A percentile compares a stretch with the other conserved stretches of the same genome.
Conservation (phyloP, 352 stramenopile species). For the Globisporangium spiculum region DNA sequence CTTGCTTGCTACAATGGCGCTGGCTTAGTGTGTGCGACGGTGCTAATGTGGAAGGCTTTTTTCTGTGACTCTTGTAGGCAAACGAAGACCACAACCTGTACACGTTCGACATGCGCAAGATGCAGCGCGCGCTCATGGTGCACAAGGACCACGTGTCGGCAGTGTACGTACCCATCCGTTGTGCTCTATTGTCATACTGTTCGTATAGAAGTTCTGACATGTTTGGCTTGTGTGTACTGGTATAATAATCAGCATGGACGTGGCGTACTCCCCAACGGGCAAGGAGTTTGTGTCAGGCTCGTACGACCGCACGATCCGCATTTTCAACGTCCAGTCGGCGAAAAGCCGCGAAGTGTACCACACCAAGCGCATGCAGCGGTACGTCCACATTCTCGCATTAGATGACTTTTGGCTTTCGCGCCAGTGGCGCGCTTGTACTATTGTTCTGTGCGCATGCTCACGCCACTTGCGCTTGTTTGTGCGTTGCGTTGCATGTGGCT, state of each 20-base stretch:
- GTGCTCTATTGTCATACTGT: neutral
- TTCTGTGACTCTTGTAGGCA: slow-evolving; percentile 39
- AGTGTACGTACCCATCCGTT: slow-evolving; percentile 67
- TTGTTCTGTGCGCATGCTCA: slow-evolving; percentile 6
- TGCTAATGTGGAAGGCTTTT: slow-evolving; percentile 2
- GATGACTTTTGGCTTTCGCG: neutral
- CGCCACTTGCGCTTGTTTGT: neutral
- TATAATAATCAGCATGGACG: slow-evolving; percentile 82
- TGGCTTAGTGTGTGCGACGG: neutral
- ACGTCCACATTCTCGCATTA: slow-evolving; percentile 14
- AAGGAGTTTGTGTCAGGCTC: slow-evolving; percentile 97
- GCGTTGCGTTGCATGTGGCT: neutral
- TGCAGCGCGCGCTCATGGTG: slow-evolving; percentile 92
- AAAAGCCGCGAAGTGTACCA: slow-evolving; percentile 95
- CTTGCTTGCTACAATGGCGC: neutral
- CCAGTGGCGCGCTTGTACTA: slow-evolving; percentile 2
- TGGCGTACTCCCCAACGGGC: slow-evolving; percentile 97
- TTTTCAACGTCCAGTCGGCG: slow-evolving; percentile 91
- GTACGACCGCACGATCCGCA: slow-evolving; percentile 98
- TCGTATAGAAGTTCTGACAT: neutral
- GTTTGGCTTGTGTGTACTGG: neutral
- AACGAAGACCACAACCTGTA: slow-evolving; percentile 99
- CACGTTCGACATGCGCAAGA: slow-evolving; percentile 99
- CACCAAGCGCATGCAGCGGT: slow-evolving; percentile 98
- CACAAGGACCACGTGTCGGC: slow-evolving; percentile 99